These are phyloP conservation scores for Gastrodia elata DNA, from an alignment of 106 monocot species.

Conservation along the genomic window DNA sequence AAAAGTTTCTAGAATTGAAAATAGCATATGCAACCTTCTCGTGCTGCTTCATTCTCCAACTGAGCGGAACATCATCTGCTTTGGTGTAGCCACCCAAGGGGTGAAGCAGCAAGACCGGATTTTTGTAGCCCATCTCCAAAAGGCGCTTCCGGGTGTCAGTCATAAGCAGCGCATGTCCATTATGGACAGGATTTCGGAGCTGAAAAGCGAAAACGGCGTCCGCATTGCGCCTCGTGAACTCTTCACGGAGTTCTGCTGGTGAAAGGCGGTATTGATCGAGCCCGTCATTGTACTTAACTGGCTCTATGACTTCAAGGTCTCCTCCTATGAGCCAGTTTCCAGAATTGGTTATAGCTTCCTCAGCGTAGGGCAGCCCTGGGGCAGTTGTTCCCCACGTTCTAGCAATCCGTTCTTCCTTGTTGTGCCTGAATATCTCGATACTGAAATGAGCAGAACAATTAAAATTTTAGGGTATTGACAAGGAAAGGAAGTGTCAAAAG, in stretches of 20 bases:
- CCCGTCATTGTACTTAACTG: constrained; percentile 87
- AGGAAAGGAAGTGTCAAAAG: neutral
- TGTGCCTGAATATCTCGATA: constrained; percentile 88
- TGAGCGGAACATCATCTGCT: constrained; percentile 93
- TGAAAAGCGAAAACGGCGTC: constrained; percentile 98
- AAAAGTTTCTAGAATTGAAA: neutral
- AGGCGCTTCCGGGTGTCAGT: constrained; percentile 76
- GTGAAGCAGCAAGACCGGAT: constrained; percentile 77
- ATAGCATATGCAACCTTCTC: constrained; percentile 49
- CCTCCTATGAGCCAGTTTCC: constrained; percentile 91
- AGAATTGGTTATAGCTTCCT: constrained; percentile 64
- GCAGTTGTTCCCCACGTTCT: constrained; percentile 95
- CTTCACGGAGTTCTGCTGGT: constrained; percentile 71
- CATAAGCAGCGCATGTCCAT: constrained; percentile 93
- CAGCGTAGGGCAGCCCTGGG: constrained; percentile 71
- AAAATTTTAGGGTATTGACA: neutral
- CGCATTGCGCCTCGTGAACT: constrained; percentile 72
- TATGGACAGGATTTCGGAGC: constrained; percentile 93
- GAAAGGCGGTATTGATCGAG: constrained; percentile 80
- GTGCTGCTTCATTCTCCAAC: constrained; percentile 95
- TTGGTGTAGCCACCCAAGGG: constrained; percentile 88
- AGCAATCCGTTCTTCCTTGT: constrained; percentile 93
- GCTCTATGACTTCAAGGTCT: constrained; percentile 79
- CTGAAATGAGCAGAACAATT: constrained; percentile 30
- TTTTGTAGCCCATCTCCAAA: constrained; percentile 85